A percentile compares a stretch with the other conserved stretches of the same genome.
phyloP scores from a whole-genome alignment of 352 stramenopile species.

The Phytophthora hibernalis region DNA sequence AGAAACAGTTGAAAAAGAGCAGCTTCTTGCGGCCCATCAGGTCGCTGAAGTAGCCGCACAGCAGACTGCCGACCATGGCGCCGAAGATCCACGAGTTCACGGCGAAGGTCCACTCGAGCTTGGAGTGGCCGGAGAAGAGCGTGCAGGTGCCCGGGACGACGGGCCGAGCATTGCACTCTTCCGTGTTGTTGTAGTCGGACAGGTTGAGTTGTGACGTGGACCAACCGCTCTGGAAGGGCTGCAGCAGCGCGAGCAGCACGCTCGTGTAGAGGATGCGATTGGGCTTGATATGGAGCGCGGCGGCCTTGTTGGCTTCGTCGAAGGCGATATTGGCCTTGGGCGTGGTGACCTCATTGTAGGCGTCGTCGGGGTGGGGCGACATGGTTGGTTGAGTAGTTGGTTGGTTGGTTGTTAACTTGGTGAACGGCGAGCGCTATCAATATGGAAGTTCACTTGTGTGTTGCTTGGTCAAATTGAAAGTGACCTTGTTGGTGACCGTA shows the following conservation, averaged over 20 bases:
- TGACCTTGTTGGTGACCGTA: neutral
- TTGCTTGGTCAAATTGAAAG: neutral
- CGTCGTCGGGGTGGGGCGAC: constrained; percentile 2
- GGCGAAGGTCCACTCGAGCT: neutral
- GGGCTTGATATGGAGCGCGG: constrained; percentile 27
- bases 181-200: constrained; percentile 59
- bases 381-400: neutral
- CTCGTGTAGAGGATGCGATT: neutral
- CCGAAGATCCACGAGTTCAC: constrained; percentile 59
- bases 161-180: constrained; percentile 52
- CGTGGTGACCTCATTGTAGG: constrained; percentile 20
- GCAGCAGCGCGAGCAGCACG: constrained; percentile 37
- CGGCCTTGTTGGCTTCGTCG: constrained; percentile 28
- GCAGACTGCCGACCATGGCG: constrained; percentile 56
- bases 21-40: constrained; percentile 36
- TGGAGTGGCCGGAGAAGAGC: constrained; percentile 45
- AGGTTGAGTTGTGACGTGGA: constrained; percentile 69
- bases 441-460: neutral
- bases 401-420: neutral
- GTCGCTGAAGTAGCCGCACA: constrained; percentile 45
- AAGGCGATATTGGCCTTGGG: constrained; percentile 19
- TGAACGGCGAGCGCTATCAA: neutral
- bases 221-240: constrained; percentile 66
- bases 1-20: no score
- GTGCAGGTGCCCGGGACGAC: constrained; percentile 50